phyloP scores from a whole-genome alignment of 176 grass and related monocot species.

The Bonia amplexicaulis region DNA sequence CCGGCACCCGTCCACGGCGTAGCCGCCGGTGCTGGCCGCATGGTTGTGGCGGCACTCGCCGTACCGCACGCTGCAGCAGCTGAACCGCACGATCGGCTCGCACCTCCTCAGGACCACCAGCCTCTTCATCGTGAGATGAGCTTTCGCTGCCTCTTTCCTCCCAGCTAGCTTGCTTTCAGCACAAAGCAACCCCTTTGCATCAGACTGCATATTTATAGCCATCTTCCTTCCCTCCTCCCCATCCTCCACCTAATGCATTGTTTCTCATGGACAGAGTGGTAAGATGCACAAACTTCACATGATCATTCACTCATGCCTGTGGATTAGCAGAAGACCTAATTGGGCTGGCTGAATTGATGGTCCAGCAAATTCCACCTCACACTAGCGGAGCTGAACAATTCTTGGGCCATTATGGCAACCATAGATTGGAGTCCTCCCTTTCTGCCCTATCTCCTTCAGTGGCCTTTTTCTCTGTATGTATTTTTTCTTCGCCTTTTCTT shows the following conservation, averaged over 20 bases:
- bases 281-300: slow-evolving; percentile 34
- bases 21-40: slow-evolving; percentile 57
- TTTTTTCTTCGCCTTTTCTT: slow-evolving; percentile 23
- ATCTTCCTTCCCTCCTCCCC: slow-evolving; percentile 3
- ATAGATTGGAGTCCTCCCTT: slow-evolving; percentile 43
- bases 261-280: slow-evolving; percentile 1
- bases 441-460: slow-evolving; percentile 47
- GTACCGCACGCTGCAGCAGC: slow-evolving; percentile 57
- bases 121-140: slow-evolving; percentile 60
- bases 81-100: slow-evolving; percentile 48
- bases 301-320: slow-evolving; percentile 51
- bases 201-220: slow-evolving; percentile 43
- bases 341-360: slow-evolving; percentile 85
- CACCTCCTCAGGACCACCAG: slow-evolving; percentile 62
- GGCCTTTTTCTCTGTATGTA: slow-evolving; percentile 31
- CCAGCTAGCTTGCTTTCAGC: slow-evolving; percentile 14
- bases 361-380: slow-evolving; percentile 88
- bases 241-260: slow-evolving; percentile 9
- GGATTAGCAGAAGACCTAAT: slow-evolving; percentile 57
- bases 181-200: not conserved
- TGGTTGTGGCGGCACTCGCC: slow-evolving; percentile 79
- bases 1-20: slow-evolving; percentile 70
- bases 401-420: slow-evolving; percentile 73
- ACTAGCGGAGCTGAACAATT: slow-evolving; percentile 51
- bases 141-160: not conserved